Evolutionary conservation across 441 rosid genomes (phyloP).

Genomic region (Adansonia madagascariensis): DNA sequence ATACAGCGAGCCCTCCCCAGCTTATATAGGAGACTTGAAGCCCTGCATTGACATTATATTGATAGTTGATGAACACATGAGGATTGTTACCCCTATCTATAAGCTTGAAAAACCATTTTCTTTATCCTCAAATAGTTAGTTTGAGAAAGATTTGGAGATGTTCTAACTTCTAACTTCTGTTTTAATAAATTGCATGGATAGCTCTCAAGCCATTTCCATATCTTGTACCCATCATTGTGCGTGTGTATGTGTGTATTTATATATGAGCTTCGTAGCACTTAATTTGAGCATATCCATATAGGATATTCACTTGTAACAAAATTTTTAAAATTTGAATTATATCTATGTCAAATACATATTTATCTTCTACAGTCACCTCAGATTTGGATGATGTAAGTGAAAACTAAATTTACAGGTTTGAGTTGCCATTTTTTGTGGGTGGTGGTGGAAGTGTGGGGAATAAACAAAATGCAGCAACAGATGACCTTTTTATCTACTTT

Average conservation of each 20-base stretch:
- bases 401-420: not conserved
- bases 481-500: not conserved
- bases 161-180: not conserved
- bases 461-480: not conserved
- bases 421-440: not conserved
- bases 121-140: not conserved
- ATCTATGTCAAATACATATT: not conserved
- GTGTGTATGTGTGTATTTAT: not conserved
- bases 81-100: not conserved
- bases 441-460: not conserved
- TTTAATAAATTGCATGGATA: not conserved
- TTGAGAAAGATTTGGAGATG: not conserved
- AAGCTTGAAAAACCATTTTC: not conserved
- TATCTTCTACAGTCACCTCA: not conserved
- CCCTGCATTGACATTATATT: constrained; percentile 1
- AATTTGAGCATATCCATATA: not conserved
- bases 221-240: constrained; percentile 9
- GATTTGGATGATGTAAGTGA: not conserved
- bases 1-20: constrained; percentile 45
- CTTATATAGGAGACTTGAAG: constrained; percentile 39
- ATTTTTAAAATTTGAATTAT: too few species aligned
- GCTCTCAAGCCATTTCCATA: not conserved
- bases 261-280: constrained; percentile 10
- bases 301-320: too few species aligned
- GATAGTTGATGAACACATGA: constrained; percentile 11